These are phyloP conservation scores for Amphichorda felina DNA, from an alignment of 2,329 filamentous ascomycete species.

Conservation along the genomic window DNA sequence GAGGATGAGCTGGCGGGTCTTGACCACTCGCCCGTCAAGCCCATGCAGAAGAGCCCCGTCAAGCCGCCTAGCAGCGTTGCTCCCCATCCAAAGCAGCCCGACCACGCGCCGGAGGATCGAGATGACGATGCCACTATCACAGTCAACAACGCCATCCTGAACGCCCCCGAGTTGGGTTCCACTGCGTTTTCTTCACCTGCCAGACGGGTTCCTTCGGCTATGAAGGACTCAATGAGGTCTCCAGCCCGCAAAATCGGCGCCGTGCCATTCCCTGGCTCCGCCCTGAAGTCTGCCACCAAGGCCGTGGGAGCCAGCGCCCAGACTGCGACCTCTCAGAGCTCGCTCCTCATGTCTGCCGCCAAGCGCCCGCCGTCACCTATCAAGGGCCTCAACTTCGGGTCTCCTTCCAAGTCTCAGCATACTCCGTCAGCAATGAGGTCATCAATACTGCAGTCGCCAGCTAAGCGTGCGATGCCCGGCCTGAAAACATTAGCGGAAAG, in stretches of 20 bases:
- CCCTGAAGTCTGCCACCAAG: slow-evolving; percentile 13
- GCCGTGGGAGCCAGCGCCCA: slow-evolving; percentile 7
- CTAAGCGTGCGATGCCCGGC: slow-evolving; percentile 29
- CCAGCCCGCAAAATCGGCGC: slow-evolving; percentile 34
- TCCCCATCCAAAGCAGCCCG: slow-evolving; percentile 5
- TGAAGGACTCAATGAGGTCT: slow-evolving; percentile 42
- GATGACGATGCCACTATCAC: slow-evolving; percentile 8
- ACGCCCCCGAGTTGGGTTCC: slow-evolving; percentile 21
- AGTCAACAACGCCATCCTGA: slow-evolving; percentile 14
- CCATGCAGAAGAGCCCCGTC: slow-evolving; percentile 42
- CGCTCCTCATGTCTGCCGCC: slow-evolving; percentile 35
- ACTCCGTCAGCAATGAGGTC: slow-evolving; percentile 29
- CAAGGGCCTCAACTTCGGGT: slow-evolving; percentile 21
- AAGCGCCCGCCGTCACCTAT: slow-evolving; percentile 35
- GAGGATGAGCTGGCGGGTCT: slow-evolving; percentile 48
- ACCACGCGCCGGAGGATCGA: slow-evolving; percentile 6
- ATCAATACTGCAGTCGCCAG: slow-evolving; percentile 39
- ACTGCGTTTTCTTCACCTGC: slow-evolving; percentile 40
- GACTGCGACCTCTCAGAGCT: slow-evolving; percentile 22
- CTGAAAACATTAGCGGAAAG: slow-evolving; percentile 19
- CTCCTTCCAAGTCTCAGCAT: slow-evolving; percentile 13
- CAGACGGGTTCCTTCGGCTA: slow-evolving; percentile 38
- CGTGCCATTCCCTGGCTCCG: slow-evolving; percentile 18
- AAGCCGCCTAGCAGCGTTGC: slow-evolving; percentile 26
- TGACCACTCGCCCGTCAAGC: slow-evolving; percentile 36